A percentile compares a stretch with the other conserved stretches of the same genome.
Conservation (phyloP, 2,329 filamentous ascomycete species). For the Rhynchosporium agropyri region DNA sequence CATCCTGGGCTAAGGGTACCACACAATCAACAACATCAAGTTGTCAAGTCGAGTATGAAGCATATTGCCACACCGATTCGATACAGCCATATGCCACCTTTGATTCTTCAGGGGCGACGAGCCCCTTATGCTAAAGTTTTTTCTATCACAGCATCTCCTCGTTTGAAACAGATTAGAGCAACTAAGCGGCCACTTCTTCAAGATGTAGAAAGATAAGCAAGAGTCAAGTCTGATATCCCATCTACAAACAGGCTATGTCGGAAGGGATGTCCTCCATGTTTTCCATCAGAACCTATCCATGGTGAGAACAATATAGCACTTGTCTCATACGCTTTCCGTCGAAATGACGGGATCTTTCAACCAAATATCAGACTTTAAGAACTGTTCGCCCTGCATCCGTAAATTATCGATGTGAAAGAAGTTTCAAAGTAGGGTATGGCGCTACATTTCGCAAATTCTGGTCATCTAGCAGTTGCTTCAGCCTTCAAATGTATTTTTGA, state of each 20-base stretch:
- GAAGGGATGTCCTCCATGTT: slow-evolving; percentile 22
- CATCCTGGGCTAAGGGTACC: too few relatives aligned
- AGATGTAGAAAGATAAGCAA: too few relatives aligned
- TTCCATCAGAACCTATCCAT: slow-evolving; percentile 20
- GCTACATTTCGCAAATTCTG: slow-evolving; percentile 43
- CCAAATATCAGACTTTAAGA: slow-evolving; percentile 36
- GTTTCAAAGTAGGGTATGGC: slow-evolving; percentile 43
- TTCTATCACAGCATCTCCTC: too few relatives aligned
- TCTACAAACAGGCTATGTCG: slow-evolving; percentile 27
- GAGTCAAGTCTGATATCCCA: neutral
- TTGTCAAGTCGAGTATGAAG: too few relatives aligned
- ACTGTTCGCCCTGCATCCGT: slow-evolving; percentile 34
- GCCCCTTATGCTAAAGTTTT: too few relatives aligned
- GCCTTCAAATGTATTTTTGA: slow-evolving; percentile 52
- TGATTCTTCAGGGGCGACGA: too few relatives aligned
- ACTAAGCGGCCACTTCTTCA: too few relatives aligned
- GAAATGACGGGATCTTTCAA: slow-evolving; percentile 1
- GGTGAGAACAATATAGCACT: slow-evolving; percentile 20
- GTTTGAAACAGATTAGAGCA: too few relatives aligned
- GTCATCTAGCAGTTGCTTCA: slow-evolving; percentile 47
- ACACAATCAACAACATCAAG: too few relatives aligned
- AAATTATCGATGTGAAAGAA: slow-evolving; percentile 34
- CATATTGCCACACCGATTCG: too few relatives aligned
- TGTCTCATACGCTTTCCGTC: slow-evolving; percentile 17
- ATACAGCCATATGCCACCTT: too few relatives aligned